phyloP scores from a whole-genome alignment of 345 rosid species.

The Angophora floribunda region DNA sequence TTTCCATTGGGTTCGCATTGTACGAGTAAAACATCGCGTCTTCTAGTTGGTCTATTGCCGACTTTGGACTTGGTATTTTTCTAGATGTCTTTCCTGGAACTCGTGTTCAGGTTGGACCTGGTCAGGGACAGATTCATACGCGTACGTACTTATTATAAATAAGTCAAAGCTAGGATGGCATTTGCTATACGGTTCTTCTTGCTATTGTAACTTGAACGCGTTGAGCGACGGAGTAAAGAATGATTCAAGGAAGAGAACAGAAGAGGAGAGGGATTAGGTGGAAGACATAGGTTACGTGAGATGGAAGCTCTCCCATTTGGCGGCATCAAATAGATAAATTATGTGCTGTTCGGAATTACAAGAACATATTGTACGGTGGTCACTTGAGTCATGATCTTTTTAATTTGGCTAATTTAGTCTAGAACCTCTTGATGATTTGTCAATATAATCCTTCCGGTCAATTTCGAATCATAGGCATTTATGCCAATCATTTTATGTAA shows the following conservation, averaged over 20 bases:
- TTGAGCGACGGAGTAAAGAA: background rate
- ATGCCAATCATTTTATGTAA: accelerated
- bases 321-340: background rate
- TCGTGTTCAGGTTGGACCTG: background rate
- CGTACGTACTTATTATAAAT: background rate
- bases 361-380: background rate
- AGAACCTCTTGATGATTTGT: accelerated
- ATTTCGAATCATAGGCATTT: background rate
- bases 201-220: background rate
- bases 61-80: background rate
- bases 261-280: background rate
- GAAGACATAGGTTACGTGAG: background rate
- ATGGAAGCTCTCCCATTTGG: background rate
- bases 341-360: background rate
- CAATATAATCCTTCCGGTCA: background rate
- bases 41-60: background rate
- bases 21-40: background rate
- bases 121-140: background rate
- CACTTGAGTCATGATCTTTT: accelerated
- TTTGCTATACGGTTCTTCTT: background rate
- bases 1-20: background rate
- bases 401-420: background rate
- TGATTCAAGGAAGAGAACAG: background rate
- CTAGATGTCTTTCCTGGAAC: background rate
- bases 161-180: background rate